Percentiles rank a stretch among this genome's conserved stretches.
Evolutionary conservation across 169 alveolate genomes (phyloP).

Genomic region (Plasmodium gonderi): DNA sequence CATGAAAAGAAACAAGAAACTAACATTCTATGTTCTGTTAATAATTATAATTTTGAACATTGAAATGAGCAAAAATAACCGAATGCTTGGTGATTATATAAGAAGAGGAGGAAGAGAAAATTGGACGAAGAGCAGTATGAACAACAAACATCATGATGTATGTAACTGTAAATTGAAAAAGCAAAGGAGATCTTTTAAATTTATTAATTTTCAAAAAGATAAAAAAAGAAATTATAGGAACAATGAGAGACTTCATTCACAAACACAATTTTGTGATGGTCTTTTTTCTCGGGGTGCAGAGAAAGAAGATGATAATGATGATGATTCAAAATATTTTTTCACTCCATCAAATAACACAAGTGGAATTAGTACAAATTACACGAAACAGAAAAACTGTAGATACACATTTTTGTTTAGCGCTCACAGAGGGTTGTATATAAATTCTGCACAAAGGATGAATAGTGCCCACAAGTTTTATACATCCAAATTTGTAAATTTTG

Average conservation of each 20-base stretch:
- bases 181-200: neutral
- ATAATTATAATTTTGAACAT: constrained; percentile 29
- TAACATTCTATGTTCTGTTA: constrained; percentile 11
- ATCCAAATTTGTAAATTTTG: neutral
- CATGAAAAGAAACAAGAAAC: constrained; percentile 9
- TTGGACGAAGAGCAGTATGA: neutral
- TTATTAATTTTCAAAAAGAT: neutral
- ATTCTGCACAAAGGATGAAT: neutral
- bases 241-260: neutral
- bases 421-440: neutral
- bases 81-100: neutral
- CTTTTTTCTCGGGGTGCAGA: too few species aligned
- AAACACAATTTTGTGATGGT: neutral
- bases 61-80: constrained; percentile 10
- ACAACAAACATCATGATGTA: neutral
- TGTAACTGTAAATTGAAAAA: neutral
- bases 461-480: neutral
- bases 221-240: neutral
- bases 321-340: neutral
- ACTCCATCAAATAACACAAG: neutral
- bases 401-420: neutral
- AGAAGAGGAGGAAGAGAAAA: neutral
- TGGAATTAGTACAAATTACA: neutral
- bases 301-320: neutral
- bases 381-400: neutral